Evolutionary conservation across 129 eudicot genomes (phyloP), one percentile per base, ranked within the genome.

Genomic region (Helichrysum umbraculigerum): DNA sequence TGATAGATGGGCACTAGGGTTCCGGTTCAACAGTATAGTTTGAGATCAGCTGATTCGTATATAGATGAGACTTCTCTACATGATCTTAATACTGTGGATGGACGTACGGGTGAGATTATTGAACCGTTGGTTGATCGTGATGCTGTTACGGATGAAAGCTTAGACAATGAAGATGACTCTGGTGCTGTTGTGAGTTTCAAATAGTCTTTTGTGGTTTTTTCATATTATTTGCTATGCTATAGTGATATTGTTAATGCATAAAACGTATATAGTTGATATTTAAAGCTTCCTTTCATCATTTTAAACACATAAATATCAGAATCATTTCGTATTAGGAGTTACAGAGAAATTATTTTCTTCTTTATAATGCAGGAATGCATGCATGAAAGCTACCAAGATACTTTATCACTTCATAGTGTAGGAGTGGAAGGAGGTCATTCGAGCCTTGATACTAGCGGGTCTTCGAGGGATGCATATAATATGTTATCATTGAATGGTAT

Each of bases 381-480:
- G 88, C 90, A 91, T 78, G 98, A 94, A 70, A 73, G 91, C 21
- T 91, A 84, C 84, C 83, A 85, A 60, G 82, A 80, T 75, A 80
- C 91, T 32, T 68, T 95, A 66, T 88, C 96, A 14, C 93, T 86
- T 78, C 96, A 88, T 37, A 74, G 66, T 69, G 87, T 91, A 70
- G 94, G 85, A 32, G 90, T 87, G 76, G 99, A 95, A 54, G 97
- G 89, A 79, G 96, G 93, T 83, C 92, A 81, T 66, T 83, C 94
- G 28, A 87, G 92, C 82, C 89, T 91, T 74, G 97, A 89, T 68
- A 86, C 88, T 19, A 89, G 76, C 81, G 91, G 88, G 47, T 82
- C 96, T 68, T 84, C 96, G 30, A 81, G 88, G 75, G 86, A 78
- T 62, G 64, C 86, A 10, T 88, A 84, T 79, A 75, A 81, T 73